A percentile compares a stretch with the other conserved stretches of the same genome.
Conservation (phyloP, 1,284 basidiomycete species). For the Pterula multifida region DNA sequence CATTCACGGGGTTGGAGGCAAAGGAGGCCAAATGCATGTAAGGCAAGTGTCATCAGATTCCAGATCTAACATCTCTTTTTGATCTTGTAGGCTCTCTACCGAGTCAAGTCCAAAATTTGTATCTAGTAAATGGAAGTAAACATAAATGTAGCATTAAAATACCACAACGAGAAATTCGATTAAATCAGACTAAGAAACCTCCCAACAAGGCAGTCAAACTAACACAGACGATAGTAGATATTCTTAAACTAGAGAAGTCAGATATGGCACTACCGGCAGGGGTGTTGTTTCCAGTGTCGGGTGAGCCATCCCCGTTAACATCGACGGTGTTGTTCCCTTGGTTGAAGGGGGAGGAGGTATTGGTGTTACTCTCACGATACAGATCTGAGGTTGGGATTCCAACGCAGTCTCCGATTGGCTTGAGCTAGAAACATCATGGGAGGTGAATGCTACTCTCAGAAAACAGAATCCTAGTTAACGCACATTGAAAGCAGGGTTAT, state of each 20-base stretch:
- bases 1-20: conserved; percentile 20
- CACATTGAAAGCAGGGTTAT: conserved; percentile 51
- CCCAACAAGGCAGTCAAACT: not conserved
- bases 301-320: conserved; percentile 7
- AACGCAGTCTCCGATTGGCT: conserved; percentile 54
- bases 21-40: not conserved
- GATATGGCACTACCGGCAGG: not conserved
- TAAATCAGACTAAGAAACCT: not conserved
- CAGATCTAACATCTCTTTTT: not conserved
- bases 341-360: conserved; percentile 42
- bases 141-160: not conserved
- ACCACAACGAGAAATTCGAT: not conserved
- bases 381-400: conserved; percentile 40
- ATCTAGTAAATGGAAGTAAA: not conserved
- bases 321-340: conserved; percentile 12
- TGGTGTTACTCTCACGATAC: conserved; percentile 54
- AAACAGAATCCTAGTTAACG: conserved; percentile 10
- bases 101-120: not conserved
- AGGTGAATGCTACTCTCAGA: conserved; percentile 3
- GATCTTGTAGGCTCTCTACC: not conserved
- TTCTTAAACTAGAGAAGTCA: not conserved
- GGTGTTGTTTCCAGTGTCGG: conserved; percentile 4
- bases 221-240: not conserved
- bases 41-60: not conserved
- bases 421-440: conserved; percentile 28